Percentiles rank a stretch among this genome's conserved stretches.
These are phyloP conservation scores for Nicotiana obtusifolia DNA, from an alignment of 257 asterid genomes.

Conservation along the genomic window DNA sequence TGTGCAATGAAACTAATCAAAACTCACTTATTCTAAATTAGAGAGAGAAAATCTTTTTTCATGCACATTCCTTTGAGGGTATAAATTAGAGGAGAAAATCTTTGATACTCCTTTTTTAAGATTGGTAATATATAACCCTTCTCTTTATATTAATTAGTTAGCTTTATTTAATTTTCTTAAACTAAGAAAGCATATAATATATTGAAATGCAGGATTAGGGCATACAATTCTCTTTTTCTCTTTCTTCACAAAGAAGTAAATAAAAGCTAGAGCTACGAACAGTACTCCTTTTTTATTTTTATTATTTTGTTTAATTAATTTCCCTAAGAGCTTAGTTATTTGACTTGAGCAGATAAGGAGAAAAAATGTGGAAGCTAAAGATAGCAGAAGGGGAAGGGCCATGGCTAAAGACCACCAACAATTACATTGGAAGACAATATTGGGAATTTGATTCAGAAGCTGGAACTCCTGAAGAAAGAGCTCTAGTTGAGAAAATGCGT, in stretches of 20 bases:
- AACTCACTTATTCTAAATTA: neutral
- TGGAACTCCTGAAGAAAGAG: conserved; percentile 32
- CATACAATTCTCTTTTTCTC: too few species aligned
- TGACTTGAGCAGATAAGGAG: neutral
- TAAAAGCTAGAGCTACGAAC: too few species aligned
- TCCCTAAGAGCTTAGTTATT: too few species aligned
- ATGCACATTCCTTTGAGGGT: neutral
- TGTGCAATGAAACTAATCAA: neutral
- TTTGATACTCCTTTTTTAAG: neutral
- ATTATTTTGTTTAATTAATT: too few species aligned
- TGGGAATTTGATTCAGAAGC: conserved; percentile 37
- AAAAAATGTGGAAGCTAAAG: conserved; percentile 43
- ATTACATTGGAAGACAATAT: conserved; percentile 33
- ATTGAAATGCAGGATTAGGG: neutral
- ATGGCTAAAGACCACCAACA: conserved; percentile 29
- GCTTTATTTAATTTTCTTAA: neutral
- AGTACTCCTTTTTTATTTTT: too few species aligned
- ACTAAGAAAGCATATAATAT: too few species aligned
- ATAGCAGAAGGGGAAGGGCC: conserved; percentile 30
- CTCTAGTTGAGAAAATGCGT: conserved; percentile 24
- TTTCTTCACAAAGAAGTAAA: too few species aligned
- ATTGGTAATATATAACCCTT: neutral
- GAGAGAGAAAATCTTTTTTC: too few species aligned
- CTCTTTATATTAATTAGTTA: neutral
- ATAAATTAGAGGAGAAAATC: neutral